Base-by-base conservation (phyloP, 768 basidiomycete species). In the Krasilnikovozyma curviuscula region DNA sequence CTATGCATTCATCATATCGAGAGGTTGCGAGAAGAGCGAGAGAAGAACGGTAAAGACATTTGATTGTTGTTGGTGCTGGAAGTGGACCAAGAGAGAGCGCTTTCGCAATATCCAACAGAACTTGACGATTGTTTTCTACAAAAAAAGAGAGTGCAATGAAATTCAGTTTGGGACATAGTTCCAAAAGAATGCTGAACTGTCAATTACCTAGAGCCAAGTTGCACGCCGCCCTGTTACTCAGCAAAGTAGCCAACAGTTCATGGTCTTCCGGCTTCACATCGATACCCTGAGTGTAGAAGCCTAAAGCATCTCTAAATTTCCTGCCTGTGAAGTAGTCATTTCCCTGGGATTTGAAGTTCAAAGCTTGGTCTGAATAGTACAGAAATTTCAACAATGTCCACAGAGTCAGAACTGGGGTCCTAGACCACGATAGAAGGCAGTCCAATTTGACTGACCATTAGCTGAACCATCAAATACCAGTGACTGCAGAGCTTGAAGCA, bases 341-440 rank as follows among this genome's bases (percentile, higher is more conserved):
- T 5, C 88, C 93, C 61, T 91, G 84, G 45, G 84, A 77, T 63
- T 93, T 95, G 66, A 95, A 93, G 59, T 82, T 88, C 52, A 75
- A 71, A 1, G 91, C 85, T 54, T 85, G 70, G 63, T 97, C 93
- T 91, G 54, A 3, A 9, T 21, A 16, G 33, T 13, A 24, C 10
- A 29, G 21, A 46, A 38, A 14, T 12, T 9, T 13, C 14, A 40
- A 14, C 13, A 19, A 40, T 21, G 12, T 40, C 38, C 40, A n/a
- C n/a, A n/a, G n/a, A n/a, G n/a, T 21, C 40, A 41, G 18, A 24
- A 25, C 6, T 41, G 7, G n/a, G n/a, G n/a, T 4, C 10, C 7
- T 18, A 7, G 18, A 31, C 7, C 5, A 37, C 23, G 19, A 9
- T 40, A 28, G 9, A 9, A 9, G 16, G 12, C n/a, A 25, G 27